A percentile compares a stretch with the other conserved stretches of the same genome.
phyloP scores from a whole-genome alignment of 352 stramenopile species.

The Pythium pyrilobum region DNA sequence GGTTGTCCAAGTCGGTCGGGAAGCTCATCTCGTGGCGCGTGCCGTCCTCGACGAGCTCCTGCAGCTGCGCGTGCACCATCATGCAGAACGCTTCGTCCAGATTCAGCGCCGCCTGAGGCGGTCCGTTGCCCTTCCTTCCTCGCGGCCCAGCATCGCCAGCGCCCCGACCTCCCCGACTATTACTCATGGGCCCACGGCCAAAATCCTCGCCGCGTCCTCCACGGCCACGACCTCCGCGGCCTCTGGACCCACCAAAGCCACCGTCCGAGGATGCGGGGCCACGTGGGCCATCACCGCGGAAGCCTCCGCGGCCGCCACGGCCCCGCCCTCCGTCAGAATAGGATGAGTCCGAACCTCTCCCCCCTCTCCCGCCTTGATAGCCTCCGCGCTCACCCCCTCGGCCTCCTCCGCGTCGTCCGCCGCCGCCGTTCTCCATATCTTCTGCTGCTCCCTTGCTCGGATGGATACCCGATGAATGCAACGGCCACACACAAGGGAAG shows the following conservation, averaged over 20 bases:
- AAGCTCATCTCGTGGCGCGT: slow-evolving; percentile 61
- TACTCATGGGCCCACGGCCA: not conserved
- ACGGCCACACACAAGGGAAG: no score
- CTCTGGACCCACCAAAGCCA: not conserved
- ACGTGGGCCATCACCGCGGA: not conserved
- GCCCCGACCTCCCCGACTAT: not conserved
- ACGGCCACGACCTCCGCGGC: not conserved
- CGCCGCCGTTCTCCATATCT: no score
- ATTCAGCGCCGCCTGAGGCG: slow-evolving; percentile 19
- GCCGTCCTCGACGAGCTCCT: slow-evolving; percentile 61
- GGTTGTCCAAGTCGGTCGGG: slow-evolving; percentile 57
- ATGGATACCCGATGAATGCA: no score
- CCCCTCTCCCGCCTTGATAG: not conserved
- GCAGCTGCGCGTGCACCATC: slow-evolving; percentile 47
- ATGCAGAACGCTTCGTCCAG: slow-evolving; percentile 73
- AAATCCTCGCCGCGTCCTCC: slow-evolving; percentile 8
- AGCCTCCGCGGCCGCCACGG: slow-evolving; percentile 4
- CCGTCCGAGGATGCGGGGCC: not conserved
- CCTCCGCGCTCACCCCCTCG: not conserved
- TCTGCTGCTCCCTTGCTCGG: no score
- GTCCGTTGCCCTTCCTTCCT: slow-evolving; percentile 4
- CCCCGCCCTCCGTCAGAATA: not conserved
- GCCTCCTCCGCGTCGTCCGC: slow-evolving; percentile 1
- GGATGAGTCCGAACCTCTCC: not conserved
- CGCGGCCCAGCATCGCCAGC: not conserved